Base-by-base conservation (phyloP, 495 filamentous ascomycete species). In the Aspergillus cavernicola region DNA sequence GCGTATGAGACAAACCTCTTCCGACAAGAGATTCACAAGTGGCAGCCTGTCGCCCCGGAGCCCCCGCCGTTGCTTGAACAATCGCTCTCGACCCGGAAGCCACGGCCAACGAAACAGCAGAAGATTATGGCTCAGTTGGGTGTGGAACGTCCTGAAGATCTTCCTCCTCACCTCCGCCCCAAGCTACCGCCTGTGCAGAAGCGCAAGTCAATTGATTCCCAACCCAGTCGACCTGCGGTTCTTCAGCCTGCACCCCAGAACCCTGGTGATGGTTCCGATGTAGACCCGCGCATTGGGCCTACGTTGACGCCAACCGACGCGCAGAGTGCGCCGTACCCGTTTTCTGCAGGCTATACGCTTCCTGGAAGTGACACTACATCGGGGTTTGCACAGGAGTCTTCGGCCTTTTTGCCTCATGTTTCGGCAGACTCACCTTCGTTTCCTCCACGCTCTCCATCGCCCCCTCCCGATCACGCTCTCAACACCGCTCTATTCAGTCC, bases 1-100 rank as follows among this genome's bases (percentile, higher is more conserved):
- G 81, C 91, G 2, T 86, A 86, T 49, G 93, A 99, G 70, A 97
- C 91, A 7, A 99, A 99, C 65, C 96, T 95, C 70, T 95, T 99
- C 76, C 84, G 90, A 19, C 90, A 95, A 57, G 91, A 97, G 65
- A 80, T 99, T 38, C 95, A 99, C 70, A 95, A 89, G 62, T 97
- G 90, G 93, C 86, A 84, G 20, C 95, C 92, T 6, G 90, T 99
- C 40, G 92, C 93, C 5, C 88, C 90, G 0, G 80, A 89, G 28
- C 76, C 71, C 10, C 93, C 93, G 24, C 90, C 91, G 49, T 80
- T 89, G 22, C 76, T 96, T 8, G 87, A 95, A 20, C 75, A 83
- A 36, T 96, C 91, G 0, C 82, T 90, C 64, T 95, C 90, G 31
- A 99, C 93, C n/a, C 84, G 93, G 39, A 99, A 99, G 68, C 95